phyloP scores from a whole-genome alignment of 2,329 filamentous ascomycete genomes.

The Exophiala sp. region DNA sequence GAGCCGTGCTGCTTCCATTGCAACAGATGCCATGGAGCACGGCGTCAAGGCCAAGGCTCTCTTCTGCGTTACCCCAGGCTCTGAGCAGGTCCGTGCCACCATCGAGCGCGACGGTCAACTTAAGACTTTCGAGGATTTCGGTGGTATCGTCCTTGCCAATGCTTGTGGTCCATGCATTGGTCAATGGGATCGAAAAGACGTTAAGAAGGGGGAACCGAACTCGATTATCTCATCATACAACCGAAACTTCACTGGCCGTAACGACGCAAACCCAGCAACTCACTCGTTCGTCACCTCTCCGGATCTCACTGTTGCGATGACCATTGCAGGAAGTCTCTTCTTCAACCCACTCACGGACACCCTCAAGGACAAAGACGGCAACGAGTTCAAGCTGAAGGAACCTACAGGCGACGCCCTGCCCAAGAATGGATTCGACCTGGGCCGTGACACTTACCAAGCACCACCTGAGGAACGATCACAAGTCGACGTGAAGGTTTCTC shows the following conservation, averaged over 20 bases:
- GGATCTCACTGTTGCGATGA: constrained; percentile 82
- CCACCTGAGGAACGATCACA: constrained; percentile 73
- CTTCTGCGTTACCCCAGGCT: constrained; percentile 94
- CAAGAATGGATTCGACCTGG: constrained; percentile 77
- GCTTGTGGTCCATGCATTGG: constrained; percentile 88
- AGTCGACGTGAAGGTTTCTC: constrained; percentile 78
- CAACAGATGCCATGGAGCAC: constrained; percentile 83
- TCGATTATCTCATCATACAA: constrained; percentile 99
- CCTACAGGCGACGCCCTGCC: constrained; percentile 82
- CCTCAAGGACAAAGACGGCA: constrained; percentile 92
- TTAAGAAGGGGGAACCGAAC: constrained; percentile 93
- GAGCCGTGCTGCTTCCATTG: constrained; percentile 88
- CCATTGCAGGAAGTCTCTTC: constrained; percentile 75
- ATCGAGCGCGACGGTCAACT: constrained; percentile 88
- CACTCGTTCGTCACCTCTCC: constrained; percentile 92
- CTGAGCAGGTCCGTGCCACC: constrained; percentile 93
- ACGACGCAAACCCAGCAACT: constrained; percentile 91
- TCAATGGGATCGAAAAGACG: constrained; percentile 91
- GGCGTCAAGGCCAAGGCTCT: constrained; percentile 89
- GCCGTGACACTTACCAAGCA: constrained; percentile 91
- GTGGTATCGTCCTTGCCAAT: constrained; percentile 90
- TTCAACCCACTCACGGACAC: constrained; percentile 95
- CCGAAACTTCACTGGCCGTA: constrained; percentile 98
- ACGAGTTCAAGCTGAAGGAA: constrained; percentile 82
- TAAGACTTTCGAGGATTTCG: constrained; percentile 92